Base-by-base conservation (phyloP, 164 flowering plant species). In the Houttuynia cordata region DNA sequence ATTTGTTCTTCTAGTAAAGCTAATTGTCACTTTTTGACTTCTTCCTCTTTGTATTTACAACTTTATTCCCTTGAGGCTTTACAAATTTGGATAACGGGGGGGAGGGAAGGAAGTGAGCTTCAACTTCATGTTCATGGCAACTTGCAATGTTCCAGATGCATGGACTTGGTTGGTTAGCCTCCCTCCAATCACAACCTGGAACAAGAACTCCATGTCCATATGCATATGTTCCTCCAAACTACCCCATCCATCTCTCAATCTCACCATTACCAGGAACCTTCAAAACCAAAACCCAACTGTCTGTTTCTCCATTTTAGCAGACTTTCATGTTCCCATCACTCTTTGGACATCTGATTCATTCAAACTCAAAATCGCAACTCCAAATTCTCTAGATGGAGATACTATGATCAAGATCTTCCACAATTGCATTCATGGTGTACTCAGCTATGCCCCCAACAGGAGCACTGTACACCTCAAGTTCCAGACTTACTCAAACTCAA, bases 261-360 rank as follows among this genome's bases (percentile, higher is more conserved):
- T 89, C 59, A 63, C 75, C 49, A 58, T 78, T 8, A 40, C 75
- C 54, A 81, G 67, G 71, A 68, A 47, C 75, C 56, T 15, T 24
- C 68, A 73, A 24, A 64, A 80, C 71, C 60, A 50, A 25, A 57
- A 19, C 41, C 64, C 73, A 0, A 67, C 61, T 8, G 7, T 85
- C 25, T 63, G 61, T 53, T 80, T 85, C 67, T 78, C 88, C n/a
- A 73, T 91, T 34, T 4, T 67, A 19, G 89, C 84, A 22, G 75
- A 80, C 77, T 72, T 80, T 69, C 78, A 68, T n/a, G 50, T 77
- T 42, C 78, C 86, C 13, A 50, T 88, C 69, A 62, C 75, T 63
- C 93, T 92, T 40, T 92, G 96, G 98, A 71, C 81, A 45, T 92
- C 98, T 20, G 85, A 79, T 57, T 67, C 81, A 9, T 58, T 82